phyloP scores from a whole-genome alignment of 495 filamentous ascomycete genomes.

The Bathelium albidoporum region DNA sequence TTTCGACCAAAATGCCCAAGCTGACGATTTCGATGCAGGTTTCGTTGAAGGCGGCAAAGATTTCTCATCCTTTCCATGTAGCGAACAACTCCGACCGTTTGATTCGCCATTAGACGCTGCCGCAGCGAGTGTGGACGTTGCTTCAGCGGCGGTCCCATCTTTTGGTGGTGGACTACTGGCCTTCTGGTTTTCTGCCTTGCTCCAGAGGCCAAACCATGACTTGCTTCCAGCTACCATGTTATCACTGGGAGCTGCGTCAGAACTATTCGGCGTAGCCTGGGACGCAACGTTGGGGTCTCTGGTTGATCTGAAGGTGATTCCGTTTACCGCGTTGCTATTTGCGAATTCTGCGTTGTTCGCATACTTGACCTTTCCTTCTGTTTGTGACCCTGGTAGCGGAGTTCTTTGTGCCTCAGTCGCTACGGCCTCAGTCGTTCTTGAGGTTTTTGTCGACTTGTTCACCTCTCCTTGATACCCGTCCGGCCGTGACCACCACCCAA shows the following conservation, averaged over 20 bases:
- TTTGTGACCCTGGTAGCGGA: constrained; percentile 17
- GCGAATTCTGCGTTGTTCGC: no score
- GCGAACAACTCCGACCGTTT: background rate
- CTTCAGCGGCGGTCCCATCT: background rate
- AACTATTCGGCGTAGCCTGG: background rate
- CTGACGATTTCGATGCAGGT: constrained; percentile 43
- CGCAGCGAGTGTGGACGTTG: background rate
- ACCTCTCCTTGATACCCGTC: constrained; percentile 24
- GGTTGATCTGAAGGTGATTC: background rate
- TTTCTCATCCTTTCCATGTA: background rate
- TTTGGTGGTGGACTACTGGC: constrained; percentile 9
- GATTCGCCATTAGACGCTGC: background rate
- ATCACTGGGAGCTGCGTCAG: background rate
- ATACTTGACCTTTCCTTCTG: constrained; percentile 3
- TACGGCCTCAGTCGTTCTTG: background rate
- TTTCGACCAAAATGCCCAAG: constrained; percentile 80
- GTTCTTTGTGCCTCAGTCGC: constrained; percentile 19
- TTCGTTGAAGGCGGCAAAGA: constrained; percentile 2
- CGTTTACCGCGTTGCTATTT: background rate
- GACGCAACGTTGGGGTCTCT: background rate
- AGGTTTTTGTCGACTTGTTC: constrained; percentile 12
- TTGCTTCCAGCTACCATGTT: background rate
- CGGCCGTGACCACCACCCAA: constrained; percentile 34
- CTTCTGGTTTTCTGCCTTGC: constrained; percentile 28
- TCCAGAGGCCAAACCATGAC: constrained; percentile 34